phyloP scores from a whole-genome alignment of 805 yeast species.

The Suhomyces canberraensis region DNA sequence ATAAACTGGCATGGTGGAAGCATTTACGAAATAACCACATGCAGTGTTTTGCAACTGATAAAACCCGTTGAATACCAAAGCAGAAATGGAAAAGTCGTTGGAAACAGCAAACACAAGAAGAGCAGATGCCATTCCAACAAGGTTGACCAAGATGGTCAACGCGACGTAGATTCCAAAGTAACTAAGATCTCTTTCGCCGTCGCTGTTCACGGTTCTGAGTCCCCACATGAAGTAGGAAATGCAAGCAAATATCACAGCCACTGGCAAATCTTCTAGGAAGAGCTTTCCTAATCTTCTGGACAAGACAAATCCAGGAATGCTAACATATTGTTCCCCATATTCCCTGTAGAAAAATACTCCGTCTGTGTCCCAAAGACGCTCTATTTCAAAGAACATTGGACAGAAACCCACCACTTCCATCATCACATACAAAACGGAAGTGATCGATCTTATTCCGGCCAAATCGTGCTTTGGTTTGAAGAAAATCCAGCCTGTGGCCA shows the following conservation, averaged over 20 bases:
- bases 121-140: constrained; percentile 19
- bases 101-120: constrained; percentile 20
- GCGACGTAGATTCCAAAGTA: constrained; percentile 21
- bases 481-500: constrained; percentile 75
- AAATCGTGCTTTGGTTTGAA: constrained; percentile 56
- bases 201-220: constrained; percentile 34
- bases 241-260: constrained; percentile 55
- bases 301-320: constrained; percentile 63
- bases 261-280: constrained; percentile 64
- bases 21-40: constrained; percentile 27
- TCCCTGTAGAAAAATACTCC: constrained; percentile 50
- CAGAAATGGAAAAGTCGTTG: constrained; percentile 17
- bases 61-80: constrained; percentile 16
- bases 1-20: constrained; percentile 26
- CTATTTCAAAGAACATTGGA: constrained; percentile 38
- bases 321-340: constrained; percentile 63
- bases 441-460: constrained; percentile 62
- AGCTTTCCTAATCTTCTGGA: constrained; percentile 66
- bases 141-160: constrained; percentile 14
- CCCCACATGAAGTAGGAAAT: constrained; percentile 81
- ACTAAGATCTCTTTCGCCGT: constrained; percentile 13
- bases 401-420: constrained; percentile 39
- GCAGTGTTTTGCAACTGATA: constrained; percentile 29
- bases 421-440: constrained; percentile 35
- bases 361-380: constrained; percentile 37